Evolutionary conservation across 805 yeast species (phyloP).

Genomic region (Wickerhamiella nectarea): DNA sequence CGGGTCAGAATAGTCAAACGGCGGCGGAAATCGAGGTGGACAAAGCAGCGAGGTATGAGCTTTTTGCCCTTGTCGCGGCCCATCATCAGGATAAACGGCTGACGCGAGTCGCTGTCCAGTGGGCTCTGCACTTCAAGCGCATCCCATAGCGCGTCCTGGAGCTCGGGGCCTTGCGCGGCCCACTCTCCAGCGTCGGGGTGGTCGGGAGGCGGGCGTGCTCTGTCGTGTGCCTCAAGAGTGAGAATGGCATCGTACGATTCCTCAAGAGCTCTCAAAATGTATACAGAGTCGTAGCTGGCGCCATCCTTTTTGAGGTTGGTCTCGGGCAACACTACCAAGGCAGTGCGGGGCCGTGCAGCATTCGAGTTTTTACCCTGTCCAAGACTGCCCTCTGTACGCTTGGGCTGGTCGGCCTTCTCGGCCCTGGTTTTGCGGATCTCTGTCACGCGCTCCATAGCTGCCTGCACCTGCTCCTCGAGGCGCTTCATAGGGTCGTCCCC

Average conservation of each 20-base stretch:
- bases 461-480: conserved; percentile 96
- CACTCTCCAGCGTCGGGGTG: conserved; percentile 22
- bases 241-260: conserved; percentile 63
- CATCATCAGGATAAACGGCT: conserved; percentile 72
- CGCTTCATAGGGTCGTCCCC: conserved; percentile 78
- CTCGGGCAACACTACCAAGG: conserved; percentile 24
- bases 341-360: conserved; percentile 22
- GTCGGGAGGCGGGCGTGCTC: conserved; percentile 36
- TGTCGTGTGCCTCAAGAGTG: conserved; percentile 61
- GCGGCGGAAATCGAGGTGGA: conserved; percentile 64
- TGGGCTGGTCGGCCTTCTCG: conserved; percentile 46
- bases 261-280: conserved; percentile 59
- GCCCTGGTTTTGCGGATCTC: conserved; percentile 75
- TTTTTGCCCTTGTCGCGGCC: conserved; percentile 80
- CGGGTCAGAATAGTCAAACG: conserved; percentile 63
- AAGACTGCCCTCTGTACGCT: conserved; percentile 59
- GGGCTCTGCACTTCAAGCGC: conserved; percentile 42
- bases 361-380: conserved; percentile 31
- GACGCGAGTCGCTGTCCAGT: conserved; percentile 25
- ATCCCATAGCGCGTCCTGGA: conserved; percentile 48
- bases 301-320: conserved; percentile 24
- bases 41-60: conserved; percentile 75
- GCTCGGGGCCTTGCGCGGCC: conserved; percentile 23
- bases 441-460: conserved; percentile 91
- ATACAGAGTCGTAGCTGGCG: conserved; percentile 27